These are phyloP conservation scores for Apiotrichum mycotoxinovorans DNA, from an alignment of 1,284 basidiomycete species.

Conservation along the genomic window DNA sequence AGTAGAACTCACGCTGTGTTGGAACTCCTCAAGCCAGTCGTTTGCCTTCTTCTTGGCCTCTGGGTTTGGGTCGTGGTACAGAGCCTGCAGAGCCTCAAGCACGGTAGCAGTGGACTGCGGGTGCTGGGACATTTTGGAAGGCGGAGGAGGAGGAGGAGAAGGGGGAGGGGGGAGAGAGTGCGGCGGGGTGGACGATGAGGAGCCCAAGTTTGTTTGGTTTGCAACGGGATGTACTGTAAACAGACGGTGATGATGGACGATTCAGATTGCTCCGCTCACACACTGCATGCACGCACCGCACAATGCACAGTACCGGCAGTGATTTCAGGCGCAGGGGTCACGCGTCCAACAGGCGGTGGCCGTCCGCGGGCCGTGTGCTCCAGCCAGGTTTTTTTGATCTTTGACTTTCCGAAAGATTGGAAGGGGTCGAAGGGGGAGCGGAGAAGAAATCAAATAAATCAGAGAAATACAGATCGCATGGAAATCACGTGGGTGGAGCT, in stretches of 20 bases:
- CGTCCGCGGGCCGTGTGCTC: too few species aligned
- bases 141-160: background rate
- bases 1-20: conserved; percentile 81
- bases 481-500: background rate
- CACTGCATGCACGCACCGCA: too few species aligned
- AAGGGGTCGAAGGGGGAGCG: too few species aligned
- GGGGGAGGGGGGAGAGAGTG: background rate
- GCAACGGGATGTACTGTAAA: background rate
- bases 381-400: too few species aligned
- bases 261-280: too few species aligned
- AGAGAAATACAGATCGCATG: background rate
- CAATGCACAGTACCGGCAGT: too few species aligned
- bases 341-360: too few species aligned
- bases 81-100: conserved; percentile 53
- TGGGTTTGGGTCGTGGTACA: conserved; percentile 69
- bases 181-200: too few species aligned
- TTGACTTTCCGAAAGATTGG: too few species aligned
- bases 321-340: too few species aligned
- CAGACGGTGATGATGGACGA: too few species aligned
- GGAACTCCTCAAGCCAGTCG: conserved; percentile 90
- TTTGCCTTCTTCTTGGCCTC: conserved; percentile 77
- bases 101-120: conserved; percentile 32
- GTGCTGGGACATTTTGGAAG: conserved; percentile 10
- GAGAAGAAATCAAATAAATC: too few species aligned
- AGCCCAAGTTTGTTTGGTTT: background rate